A percentile compares a stretch with the other conserved stretches of the same genome.
Conservation (phyloP, 2,329 filamentous ascomycete species). For the Fusarium fracticaudum region DNA sequence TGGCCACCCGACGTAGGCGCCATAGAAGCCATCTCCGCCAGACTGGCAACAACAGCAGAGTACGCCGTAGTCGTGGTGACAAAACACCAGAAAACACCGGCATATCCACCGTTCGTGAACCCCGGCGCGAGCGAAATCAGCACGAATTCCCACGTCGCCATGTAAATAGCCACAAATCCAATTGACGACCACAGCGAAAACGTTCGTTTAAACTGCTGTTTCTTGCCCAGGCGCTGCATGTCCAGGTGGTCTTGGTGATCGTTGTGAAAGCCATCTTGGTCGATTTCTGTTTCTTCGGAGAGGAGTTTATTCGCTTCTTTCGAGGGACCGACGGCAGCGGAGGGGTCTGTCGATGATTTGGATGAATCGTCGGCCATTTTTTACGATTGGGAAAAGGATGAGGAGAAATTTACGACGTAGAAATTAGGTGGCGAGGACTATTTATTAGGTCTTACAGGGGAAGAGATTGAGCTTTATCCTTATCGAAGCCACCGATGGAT, state of each 20-base stretch:
- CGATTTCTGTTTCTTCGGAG: neutral
- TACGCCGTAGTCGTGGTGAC: constrained; percentile 4
- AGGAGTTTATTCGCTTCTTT: constrained; percentile 9
- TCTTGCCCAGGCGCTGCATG: constrained; percentile 28
- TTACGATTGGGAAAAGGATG: neutral
- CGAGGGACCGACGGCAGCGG: neutral
- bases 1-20: constrained; percentile 24
- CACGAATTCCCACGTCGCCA: constrained; percentile 29
- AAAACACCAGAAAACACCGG: constrained; percentile 28
- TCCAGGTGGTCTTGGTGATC: constrained; percentile 20
- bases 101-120: constrained; percentile 21
- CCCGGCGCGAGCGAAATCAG: constrained; percentile 23
- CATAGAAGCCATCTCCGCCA: constrained; percentile 31
- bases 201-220: constrained; percentile 19
- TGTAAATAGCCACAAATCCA: constrained; percentile 27
- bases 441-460: neutral
- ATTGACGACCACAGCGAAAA: constrained; percentile 29
- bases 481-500: neutral
- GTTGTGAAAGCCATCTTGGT: constrained; percentile 25
- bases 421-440: neutral
- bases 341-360: constrained; percentile 4
- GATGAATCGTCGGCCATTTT: constrained; percentile 4
- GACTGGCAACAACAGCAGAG: constrained; percentile 17
- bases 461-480: neutral
- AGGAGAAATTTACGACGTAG: neutral